These are phyloP conservation scores for Pyracantha coccinea DNA, from an alignment of 331 rosid genomes.

Conservation along the genomic window DNA sequence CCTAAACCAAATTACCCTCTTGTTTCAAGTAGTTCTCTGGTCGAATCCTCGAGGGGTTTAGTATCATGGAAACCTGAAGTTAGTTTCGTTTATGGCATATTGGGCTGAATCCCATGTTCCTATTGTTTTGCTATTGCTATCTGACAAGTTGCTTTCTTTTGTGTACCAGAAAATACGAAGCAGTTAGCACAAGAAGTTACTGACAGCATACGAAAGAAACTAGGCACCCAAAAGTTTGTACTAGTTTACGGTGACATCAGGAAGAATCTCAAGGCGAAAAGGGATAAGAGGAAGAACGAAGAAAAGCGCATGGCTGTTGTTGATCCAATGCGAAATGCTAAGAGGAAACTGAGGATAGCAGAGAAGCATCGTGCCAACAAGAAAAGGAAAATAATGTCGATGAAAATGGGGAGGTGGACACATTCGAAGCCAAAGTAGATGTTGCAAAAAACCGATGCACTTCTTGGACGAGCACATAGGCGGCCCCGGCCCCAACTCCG, in stretches of 20 bases:
- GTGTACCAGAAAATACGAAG: slow-evolving; percentile 44
- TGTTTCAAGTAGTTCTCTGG: neutral
- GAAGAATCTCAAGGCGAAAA: slow-evolving; percentile 50
- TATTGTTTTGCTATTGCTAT: neutral
- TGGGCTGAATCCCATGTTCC: neutral
- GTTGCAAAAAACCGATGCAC: neutral
- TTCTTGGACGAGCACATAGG: neutral
- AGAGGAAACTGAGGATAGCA: slow-evolving; percentile 59
- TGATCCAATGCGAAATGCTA: slow-evolving; percentile 71
- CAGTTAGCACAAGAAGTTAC: slow-evolving; percentile 57
- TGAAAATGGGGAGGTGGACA: slow-evolving; percentile 64
- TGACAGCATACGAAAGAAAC: slow-evolving; percentile 29
- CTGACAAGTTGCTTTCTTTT: neutral
- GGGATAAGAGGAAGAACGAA: slow-evolving; percentile 74
- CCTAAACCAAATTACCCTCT: too few species aligned
- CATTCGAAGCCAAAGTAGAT: slow-evolving; percentile 11
- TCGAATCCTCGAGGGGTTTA: neutral
- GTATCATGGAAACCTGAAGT: neutral
- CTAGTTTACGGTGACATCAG: slow-evolving; percentile 47
- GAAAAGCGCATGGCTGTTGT: slow-evolving; percentile 82
- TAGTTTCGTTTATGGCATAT: too few species aligned
- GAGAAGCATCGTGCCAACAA: slow-evolving; percentile 77
- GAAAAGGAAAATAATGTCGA: slow-evolving; percentile 56
- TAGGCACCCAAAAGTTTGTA: slow-evolving; percentile 53
- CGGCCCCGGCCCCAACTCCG: neutral